Evolutionary conservation across 768 basidiomycete species (phyloP).

Genomic region (Thelephora ganbajun): DNA sequence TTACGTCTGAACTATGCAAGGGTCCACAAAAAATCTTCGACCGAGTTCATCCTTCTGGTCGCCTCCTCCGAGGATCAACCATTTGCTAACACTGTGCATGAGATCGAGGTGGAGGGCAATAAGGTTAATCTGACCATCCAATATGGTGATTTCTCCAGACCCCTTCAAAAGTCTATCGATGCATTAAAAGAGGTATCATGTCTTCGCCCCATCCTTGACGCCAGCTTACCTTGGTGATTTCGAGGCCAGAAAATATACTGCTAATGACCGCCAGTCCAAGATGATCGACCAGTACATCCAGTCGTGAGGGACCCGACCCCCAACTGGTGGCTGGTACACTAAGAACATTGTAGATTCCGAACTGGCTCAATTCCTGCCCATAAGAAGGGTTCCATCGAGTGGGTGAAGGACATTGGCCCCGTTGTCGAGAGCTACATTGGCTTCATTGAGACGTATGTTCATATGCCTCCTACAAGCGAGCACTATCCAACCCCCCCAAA

Average conservation of each 20-base stretch:
- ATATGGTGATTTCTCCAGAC: constrained; percentile 60
- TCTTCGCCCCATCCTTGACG: not conserved
- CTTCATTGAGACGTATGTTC: constrained; percentile 52
- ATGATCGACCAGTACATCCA: constrained; percentile 73
- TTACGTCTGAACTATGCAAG: constrained; percentile 20
- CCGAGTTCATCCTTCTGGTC: constrained; percentile 56
- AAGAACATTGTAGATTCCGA: constrained; percentile 40
- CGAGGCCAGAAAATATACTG: constrained; percentile 61
- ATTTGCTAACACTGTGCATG: constrained; percentile 21
- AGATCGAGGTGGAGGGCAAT: constrained; percentile 25
- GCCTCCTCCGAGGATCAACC: constrained; percentile 46
- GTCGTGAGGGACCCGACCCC: constrained; percentile 33
- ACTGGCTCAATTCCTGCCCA: constrained; percentile 72
- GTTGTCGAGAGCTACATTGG: constrained; percentile 84
- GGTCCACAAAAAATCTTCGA: constrained; percentile 51
- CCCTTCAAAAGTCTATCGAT: constrained; percentile 37
- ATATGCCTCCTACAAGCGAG: not conserved
- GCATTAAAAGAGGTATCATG: constrained; percentile 43
- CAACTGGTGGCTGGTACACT: not conserved
- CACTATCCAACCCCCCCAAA: not conserved
- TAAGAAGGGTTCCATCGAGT: constrained; percentile 59
- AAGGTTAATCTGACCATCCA: constrained; percentile 46
- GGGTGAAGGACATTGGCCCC: constrained; percentile 82
- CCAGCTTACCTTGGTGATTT: not conserved
- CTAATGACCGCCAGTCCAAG: constrained; percentile 54